Conservation (phyloP, 371 early-diverging fungal species). For the Mycotypha africana region DNA sequence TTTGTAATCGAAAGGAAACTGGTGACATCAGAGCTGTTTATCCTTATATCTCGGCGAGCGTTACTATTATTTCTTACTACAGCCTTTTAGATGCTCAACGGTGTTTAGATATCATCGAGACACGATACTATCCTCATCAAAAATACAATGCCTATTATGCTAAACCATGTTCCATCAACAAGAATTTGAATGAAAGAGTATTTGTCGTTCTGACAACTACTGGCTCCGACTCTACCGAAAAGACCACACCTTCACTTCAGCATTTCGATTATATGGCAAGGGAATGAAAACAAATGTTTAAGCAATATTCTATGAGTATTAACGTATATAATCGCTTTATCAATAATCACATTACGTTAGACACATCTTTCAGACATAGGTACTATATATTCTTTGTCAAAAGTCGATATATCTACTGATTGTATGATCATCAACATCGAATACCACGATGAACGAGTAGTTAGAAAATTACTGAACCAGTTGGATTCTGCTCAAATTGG, state of each 20-base stretch:
- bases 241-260: no score
- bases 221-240: background rate
- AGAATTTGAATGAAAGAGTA: background rate
- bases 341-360: background rate
- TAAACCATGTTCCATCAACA: conserved; percentile 1
- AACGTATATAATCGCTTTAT: background rate
- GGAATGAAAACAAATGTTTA: no score
- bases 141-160: background rate
- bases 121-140: background rate
- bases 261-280: conserved; percentile 7
- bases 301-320: no score
- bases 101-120: background rate
- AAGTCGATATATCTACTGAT: background rate
- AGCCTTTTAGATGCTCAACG: conserved; percentile 1
- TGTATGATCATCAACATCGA: conserved; percentile 4
- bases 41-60: conserved; percentile 1
- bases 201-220: conserved; percentile 1
- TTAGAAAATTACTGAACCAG: background rate
- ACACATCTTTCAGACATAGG: conserved; percentile 2
- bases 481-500: background rate
- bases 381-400: conserved; percentile 4
- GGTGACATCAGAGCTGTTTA: conserved; percentile 1
- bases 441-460: conserved; percentile 7
- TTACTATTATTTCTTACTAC: conserved; percentile 10
- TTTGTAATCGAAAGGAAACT: no score